These are phyloP conservation scores for Circinella umbellata DNA, from an alignment of 371 early-diverging fungal species.

Conservation along the genomic window DNA sequence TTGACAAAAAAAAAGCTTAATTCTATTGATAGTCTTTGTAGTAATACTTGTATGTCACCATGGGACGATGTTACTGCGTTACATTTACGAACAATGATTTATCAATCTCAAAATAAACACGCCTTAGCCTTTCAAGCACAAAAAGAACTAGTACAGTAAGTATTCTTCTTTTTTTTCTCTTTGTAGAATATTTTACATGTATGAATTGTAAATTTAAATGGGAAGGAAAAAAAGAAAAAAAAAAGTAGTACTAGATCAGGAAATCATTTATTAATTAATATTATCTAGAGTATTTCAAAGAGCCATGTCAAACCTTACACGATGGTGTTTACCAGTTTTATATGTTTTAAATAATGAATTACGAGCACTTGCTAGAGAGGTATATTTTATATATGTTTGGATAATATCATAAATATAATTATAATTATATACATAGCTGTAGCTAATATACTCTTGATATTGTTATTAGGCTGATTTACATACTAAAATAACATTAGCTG, in stretches of 20 bases:
- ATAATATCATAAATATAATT: no score
- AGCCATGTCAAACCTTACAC: slow-evolving; percentile 41
- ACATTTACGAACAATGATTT: slow-evolving; percentile 51
- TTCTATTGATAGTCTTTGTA: slow-evolving; percentile 38
- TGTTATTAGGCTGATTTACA: slow-evolving; percentile 59
- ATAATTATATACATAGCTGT: no score
- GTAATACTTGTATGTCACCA: slow-evolving; percentile 31
- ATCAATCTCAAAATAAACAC: slow-evolving; percentile 38
- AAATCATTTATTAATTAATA: background rate
- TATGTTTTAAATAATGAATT: slow-evolving; percentile 66
- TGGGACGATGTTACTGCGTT: slow-evolving; percentile 57
- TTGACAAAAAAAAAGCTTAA: slow-evolving; percentile 13
- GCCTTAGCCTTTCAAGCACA: slow-evolving; percentile 60
- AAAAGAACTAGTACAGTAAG: slow-evolving; percentile 58
- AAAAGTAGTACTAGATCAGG: no score
- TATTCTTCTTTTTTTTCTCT: slow-evolving; percentile 2
- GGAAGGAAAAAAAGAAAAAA: background rate
- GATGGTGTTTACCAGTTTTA: slow-evolving; percentile 59
- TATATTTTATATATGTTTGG: slow-evolving; percentile 13
- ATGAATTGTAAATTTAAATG: no score
- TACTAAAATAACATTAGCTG: background rate
- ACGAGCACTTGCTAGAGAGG: slow-evolving; percentile 43
- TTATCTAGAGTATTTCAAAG: slow-evolving; percentile 48
- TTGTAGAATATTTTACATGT: background rate
- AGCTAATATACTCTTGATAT: no score